A percentile compares a stretch with the other conserved stretches of the same genome.
Conservation (phyloP, 2,329 filamentous ascomycete genomes). For the Paecilomyces sp. region DNA sequence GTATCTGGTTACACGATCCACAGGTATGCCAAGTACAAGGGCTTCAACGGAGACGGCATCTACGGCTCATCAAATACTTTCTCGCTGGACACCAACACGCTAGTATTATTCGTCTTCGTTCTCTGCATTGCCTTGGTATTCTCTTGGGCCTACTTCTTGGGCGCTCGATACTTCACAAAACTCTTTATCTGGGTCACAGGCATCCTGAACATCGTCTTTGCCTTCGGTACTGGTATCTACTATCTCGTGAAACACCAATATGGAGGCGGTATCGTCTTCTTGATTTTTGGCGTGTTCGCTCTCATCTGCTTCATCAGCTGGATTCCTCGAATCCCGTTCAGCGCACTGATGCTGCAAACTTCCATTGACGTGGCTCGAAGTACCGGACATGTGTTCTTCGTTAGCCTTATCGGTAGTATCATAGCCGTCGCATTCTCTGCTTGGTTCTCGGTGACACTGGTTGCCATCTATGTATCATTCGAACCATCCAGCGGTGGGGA, state of each 20-base stretch:
- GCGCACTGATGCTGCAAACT: conserved; percentile 80
- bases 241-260: conserved; percentile 73
- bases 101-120: conserved; percentile 77
- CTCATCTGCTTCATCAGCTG: conserved; percentile 80
- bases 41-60: conserved; percentile 63
- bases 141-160: conserved; percentile 68
- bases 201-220: conserved; percentile 77
- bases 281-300: conserved; percentile 73
- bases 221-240: conserved; percentile 78
- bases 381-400: conserved; percentile 78
- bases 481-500: conserved; percentile 47
- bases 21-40: conserved; percentile 61
- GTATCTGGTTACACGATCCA: conserved; percentile 70
- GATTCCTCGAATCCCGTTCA: conserved; percentile 87
- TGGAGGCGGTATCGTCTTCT: conserved; percentile 78
- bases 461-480: conserved; percentile 79
- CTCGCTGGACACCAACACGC: conserved; percentile 71
- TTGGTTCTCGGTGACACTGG: conserved; percentile 81
- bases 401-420: conserved; percentile 77
- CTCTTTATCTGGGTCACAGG: conserved; percentile 90
- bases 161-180: conserved; percentile 73
- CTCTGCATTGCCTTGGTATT: conserved; percentile 67
- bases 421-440: conserved; percentile 68
- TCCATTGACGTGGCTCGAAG: conserved; percentile 76
- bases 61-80: conserved; percentile 62